These are phyloP conservation scores for Aspergillus transmontanensis DNA, from an alignment of 2,329 filamentous ascomycete species.

Conservation along the genomic window DNA sequence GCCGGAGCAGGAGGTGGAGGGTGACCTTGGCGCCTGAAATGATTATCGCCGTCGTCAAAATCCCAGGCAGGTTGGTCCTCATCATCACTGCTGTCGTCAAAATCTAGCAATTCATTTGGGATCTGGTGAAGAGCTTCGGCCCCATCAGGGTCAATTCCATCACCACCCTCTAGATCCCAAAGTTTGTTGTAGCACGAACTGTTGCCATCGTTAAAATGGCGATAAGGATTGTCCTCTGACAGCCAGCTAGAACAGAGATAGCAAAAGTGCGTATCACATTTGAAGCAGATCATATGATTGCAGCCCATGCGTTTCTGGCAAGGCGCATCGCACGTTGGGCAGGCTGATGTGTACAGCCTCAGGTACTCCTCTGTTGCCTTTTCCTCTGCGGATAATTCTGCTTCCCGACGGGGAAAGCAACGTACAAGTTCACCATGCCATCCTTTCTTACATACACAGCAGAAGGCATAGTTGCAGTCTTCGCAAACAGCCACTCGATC, in stretches of 20 bases:
- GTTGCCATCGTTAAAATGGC: constrained; percentile 76
- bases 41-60: constrained; percentile 31
- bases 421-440: constrained; percentile 93
- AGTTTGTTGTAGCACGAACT: constrained; percentile 80
- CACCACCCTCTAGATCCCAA: constrained; percentile 86
- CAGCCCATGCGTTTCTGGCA: constrained; percentile 91
- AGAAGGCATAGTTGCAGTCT: constrained; percentile 89
- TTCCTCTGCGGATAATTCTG: constrained; percentile 80
- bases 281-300: constrained; percentile 94
- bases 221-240: constrained; percentile 76
- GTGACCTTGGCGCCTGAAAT: constrained; percentile 28
- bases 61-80: constrained; percentile 30
- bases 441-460: constrained; percentile 70
- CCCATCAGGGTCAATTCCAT: constrained; percentile 53
- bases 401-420: constrained; percentile 63
- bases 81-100: constrained; percentile 37
- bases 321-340: constrained; percentile 82
- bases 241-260: constrained; percentile 93
- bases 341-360: constrained; percentile 77
- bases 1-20: constrained; percentile 45
- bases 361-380: constrained; percentile 86
- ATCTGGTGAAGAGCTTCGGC: constrained; percentile 44
- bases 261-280: constrained; percentile 91
- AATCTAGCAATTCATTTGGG: constrained; percentile 41
- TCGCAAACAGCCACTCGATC: constrained; percentile 83